phyloP scores from a whole-genome alignment of 1,139 yeast species.

The Magnusiomyces magnusii region DNA sequence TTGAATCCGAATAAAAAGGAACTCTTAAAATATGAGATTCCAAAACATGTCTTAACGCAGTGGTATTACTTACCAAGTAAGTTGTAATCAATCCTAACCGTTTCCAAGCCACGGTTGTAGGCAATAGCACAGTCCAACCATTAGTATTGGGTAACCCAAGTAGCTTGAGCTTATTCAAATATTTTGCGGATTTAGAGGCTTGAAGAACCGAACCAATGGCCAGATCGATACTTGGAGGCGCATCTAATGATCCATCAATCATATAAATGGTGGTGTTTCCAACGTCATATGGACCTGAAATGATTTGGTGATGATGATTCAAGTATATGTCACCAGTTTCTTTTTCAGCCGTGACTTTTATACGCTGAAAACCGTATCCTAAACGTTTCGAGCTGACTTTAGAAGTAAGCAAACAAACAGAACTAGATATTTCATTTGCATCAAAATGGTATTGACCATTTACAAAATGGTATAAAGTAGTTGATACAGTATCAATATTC shows the following conservation, averaged over 20 bases:
- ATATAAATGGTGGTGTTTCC: constrained; percentile 59
- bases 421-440: constrained; percentile 34
- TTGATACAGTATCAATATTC: constrained; percentile 28
- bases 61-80: constrained; percentile 48
- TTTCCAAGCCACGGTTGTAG: constrained; percentile 74
- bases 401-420: constrained; percentile 9
- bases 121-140: constrained; percentile 75
- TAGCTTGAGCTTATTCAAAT: constrained; percentile 44
- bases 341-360: constrained; percentile 33
- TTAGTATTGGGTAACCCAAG: constrained; percentile 37
- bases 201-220: constrained; percentile 50
- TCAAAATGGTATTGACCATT: constrained; percentile 41
- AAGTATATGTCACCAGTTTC: constrained; percentile 37
- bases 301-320: constrained; percentile 41
- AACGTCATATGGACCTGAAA: constrained; percentile 39
- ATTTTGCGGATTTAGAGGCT: constrained; percentile 45
- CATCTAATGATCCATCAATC: constrained; percentile 49
- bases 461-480: constrained; percentile 60
- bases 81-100: constrained; percentile 52
- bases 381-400: constrained; percentile 22
- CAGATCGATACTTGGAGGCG: constrained; percentile 46
- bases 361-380: constrained; percentile 43
- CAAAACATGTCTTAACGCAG: constrained; percentile 46
- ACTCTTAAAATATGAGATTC: constrained; percentile 55
- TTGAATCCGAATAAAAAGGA: constrained; percentile 60